Base-by-base conservation (phyloP, 495 filamentous ascomycete genomes). In the Neurospora sp. region DNA sequence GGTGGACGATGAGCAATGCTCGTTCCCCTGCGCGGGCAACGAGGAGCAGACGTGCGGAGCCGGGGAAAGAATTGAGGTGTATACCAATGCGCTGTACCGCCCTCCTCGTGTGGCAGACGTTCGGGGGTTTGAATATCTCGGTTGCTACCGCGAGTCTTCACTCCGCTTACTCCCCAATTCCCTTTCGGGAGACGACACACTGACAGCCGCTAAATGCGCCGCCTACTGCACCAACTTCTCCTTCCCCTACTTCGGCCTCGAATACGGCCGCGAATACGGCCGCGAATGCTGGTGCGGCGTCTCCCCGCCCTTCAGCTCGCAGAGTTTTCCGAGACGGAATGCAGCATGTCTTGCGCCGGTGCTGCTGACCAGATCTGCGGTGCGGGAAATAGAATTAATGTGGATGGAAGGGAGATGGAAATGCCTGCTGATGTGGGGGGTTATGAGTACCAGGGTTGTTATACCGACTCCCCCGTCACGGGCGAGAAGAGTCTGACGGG, bases 291-390 rank as follows among this genome's bases (percentile, higher is more conserved):
- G 62, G 71, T 78, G 76, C 62, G 76, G 76, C 21, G 24, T 36
- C 0, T 31, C 54, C 1, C 54, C 13, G 0, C 54, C 28, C 24
- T 34, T 34, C 2, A 3, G 1, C 28, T 19, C 54, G 6, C 54
- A 80, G 72, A 79, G 73, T 77, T 78, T 1, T 37, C 77, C 6
- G 43, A 72, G 24, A 40, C 69, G 15, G 82, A 86, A 21, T 86
- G 85, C 75, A 79, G 62, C 74, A 84, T 84, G 80, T 38, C 72
- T 1, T 86, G 85, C 74, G 78, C 77, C 36, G 85, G 85, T 31
- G 75, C 84, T 24, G 39, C 73, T 4, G 75, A 37, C 42, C 74
- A 86, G 75, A 81, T 79, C 39, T 87, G 85, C 73, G 85, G 85
- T 21, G 82, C 74, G 19, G 76, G 71, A 19, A 78, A 81, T 48